Percentiles rank a stretch among this genome's conserved stretches.
Conservation (phyloP, 257 asterid genomes). For the Phtheirospermum japonicum region DNA sequence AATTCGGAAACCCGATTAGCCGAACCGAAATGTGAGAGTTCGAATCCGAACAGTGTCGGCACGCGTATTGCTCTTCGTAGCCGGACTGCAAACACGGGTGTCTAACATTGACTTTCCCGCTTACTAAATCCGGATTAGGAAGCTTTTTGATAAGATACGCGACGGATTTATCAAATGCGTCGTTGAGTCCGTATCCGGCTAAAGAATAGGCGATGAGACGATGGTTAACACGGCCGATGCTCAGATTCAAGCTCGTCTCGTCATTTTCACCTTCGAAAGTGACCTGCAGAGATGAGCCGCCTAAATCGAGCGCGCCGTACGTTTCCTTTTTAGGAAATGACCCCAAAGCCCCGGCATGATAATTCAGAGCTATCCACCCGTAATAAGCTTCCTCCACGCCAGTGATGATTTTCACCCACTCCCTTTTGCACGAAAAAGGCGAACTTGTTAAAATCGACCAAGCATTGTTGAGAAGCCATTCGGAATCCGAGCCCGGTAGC, state of each 20-base stretch:
- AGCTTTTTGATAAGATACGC: slow-evolving; percentile 59
- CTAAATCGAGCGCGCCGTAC: slow-evolving; percentile 93
- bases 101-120: slow-evolving; percentile 58
- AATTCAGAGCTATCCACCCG: slow-evolving; percentile 95
- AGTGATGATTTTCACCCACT: slow-evolving; percentile 83
- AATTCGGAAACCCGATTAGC: slow-evolving; percentile 78
- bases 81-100: slow-evolving; percentile 95
- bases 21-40: no score
- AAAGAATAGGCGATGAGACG: slow-evolving; percentile 88
- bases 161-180: slow-evolving; percentile 94
- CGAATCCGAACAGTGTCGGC: no score
- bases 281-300: slow-evolving; percentile 95
- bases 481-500: slow-evolving; percentile 81
- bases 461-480: slow-evolving; percentile 88
- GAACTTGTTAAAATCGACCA: slow-evolving; percentile 75
- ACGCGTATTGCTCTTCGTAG: slow-evolving; percentile 61
- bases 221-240: slow-evolving; percentile 76
- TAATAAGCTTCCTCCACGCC: slow-evolving; percentile 94
- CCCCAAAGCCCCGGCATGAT: slow-evolving; percentile 69
- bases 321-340: slow-evolving; percentile 70
- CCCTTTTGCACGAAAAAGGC: slow-evolving; percentile 74
- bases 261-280: slow-evolving; percentile 87
- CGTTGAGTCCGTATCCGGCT: slow-evolving; percentile 92
- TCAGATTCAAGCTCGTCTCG: slow-evolving; percentile 65
- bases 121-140: slow-evolving; percentile 58